Percentiles rank a stretch among this genome's conserved stretches.
phyloP scores from a whole-genome alignment of 2,329 filamentous ascomycete species.

The Daldinia eschscholtzii region DNA sequence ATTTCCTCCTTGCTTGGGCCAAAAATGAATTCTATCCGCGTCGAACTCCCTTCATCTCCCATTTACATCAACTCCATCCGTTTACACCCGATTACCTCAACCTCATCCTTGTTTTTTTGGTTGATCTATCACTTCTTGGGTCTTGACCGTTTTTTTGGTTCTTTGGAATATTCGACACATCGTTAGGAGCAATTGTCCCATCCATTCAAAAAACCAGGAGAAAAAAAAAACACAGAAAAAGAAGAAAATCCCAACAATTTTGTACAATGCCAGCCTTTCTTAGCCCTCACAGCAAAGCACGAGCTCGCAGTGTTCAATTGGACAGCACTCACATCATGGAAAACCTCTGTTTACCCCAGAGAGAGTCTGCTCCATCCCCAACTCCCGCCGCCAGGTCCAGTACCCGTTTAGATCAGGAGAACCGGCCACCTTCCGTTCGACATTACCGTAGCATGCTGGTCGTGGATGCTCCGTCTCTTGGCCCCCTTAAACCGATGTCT shows the following conservation, averaged over 20 bases:
- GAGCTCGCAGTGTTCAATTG: conserved; percentile 64
- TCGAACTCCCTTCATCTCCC: conserved; percentile 26
- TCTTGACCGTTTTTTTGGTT: conserved; percentile 52
- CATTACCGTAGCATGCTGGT: conserved; percentile 68
- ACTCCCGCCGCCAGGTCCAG: conserved; percentile 52
- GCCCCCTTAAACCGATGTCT: conserved; percentile 58
- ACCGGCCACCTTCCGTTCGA: conserved; percentile 52
- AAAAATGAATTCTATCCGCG: conserved; percentile 22
- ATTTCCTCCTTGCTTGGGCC: conserved; percentile 26
- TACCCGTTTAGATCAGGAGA: conserved; percentile 54
- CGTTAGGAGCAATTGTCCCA: conserved; percentile 53
- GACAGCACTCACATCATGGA: conserved; percentile 50
- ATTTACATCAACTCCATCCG: conserved; percentile 46
- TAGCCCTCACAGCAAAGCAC: conserved; percentile 59
- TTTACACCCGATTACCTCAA: conserved; percentile 46
- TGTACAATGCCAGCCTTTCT: conserved; percentile 59
- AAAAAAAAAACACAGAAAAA: conserved; percentile 44
- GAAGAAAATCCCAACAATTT: conserved; percentile 48
- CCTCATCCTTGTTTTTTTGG: conserved; percentile 53
- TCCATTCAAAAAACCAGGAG: conserved; percentile 41
- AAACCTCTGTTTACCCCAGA: conserved; percentile 30
- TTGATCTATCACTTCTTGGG: conserved; percentile 65
- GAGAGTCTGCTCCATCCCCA: conserved; percentile 46
- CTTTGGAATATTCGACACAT: conserved; percentile 54
- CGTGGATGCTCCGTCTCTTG: conserved; percentile 63